These are phyloP conservation scores for Dactylellina leptospora DNA, from an alignment of 2,329 filamentous ascomycete species.

Conservation along the genomic window DNA sequence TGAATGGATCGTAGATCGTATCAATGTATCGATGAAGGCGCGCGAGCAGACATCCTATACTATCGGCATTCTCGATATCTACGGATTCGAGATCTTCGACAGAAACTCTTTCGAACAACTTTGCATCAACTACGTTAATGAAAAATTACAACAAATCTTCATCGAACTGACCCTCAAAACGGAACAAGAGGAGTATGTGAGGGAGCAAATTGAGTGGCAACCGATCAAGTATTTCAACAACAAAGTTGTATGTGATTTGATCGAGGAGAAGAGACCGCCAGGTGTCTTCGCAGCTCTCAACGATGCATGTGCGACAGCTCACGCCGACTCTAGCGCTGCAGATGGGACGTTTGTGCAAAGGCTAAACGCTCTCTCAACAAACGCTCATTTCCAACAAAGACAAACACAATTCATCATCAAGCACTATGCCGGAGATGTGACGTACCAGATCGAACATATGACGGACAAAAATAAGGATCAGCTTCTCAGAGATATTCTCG, in stretches of 20 bases:
- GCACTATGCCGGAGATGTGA: slow-evolving; percentile 97
- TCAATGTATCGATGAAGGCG: slow-evolving; percentile 91
- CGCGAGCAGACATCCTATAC: slow-evolving; percentile 83
- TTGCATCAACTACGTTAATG: slow-evolving; percentile 99
- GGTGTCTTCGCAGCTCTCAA: slow-evolving; percentile 91
- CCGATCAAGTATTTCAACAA: slow-evolving; percentile 99
- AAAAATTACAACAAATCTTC: slow-evolving; percentile 98
- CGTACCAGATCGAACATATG: slow-evolving; percentile 99
- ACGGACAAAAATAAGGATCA: slow-evolving; percentile 99
- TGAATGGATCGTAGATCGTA: slow-evolving; percentile 97
- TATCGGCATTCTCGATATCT: slow-evolving; percentile 98
- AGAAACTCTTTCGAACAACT: slow-evolving; percentile 99
- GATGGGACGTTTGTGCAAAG: slow-evolving; percentile 86
- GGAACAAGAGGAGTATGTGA: slow-evolving; percentile 96
- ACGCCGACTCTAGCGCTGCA: slow-evolving; percentile 93
- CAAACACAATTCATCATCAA: slow-evolving; percentile 83
- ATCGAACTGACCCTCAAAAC: slow-evolving; percentile 99
- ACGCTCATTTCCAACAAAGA: slow-evolving; percentile 94
- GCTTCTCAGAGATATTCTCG: slow-evolving; percentile 98
- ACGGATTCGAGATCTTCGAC: slow-evolving; percentile 98
- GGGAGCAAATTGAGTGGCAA: slow-evolving; percentile 97
- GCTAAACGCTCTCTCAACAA: slow-evolving; percentile 94
- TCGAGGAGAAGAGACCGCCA: slow-evolving; percentile 95
- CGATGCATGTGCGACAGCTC: slow-evolving; percentile 79
- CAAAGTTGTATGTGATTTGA: slow-evolving; percentile 97